A percentile compares a stretch with the other conserved stretches of the same genome.
These are phyloP conservation scores for Boletus insuetus DNA, from an alignment of 768 basidiomycete genomes.

Conservation along the genomic window DNA sequence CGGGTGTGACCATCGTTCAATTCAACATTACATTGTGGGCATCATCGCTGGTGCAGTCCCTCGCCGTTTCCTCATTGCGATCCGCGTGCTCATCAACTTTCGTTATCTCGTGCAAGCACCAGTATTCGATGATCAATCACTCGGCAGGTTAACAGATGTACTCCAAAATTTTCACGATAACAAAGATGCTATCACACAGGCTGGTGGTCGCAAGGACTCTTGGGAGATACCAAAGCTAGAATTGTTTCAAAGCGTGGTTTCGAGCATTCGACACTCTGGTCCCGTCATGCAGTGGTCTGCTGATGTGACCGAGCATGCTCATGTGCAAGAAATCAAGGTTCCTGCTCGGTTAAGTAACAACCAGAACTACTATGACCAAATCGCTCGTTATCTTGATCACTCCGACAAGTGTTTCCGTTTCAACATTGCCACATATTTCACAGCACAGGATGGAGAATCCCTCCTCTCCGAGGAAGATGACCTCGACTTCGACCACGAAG, in stretches of 20 bases:
- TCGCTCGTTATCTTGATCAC: not conserved
- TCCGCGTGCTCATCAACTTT: not conserved
- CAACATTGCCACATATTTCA: not conserved
- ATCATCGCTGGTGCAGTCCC: not conserved
- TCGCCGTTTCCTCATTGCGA: not conserved
- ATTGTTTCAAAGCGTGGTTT: not conserved
- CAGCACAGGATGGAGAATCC: not conserved
- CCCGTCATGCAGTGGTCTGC: not conserved
- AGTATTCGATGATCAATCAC: not conserved
- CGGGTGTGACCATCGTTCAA: too few species aligned
- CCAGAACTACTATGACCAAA: too few species aligned
- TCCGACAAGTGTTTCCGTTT: conserved; percentile 1
- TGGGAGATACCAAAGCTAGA: not conserved
- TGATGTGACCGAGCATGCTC: not conserved
- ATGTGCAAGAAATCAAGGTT: not conserved
- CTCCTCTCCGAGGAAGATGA: not conserved
- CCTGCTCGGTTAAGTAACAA: not conserved
- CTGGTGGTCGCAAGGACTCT: too few species aligned
- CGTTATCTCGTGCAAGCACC: not conserved
- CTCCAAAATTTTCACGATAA: not conserved
- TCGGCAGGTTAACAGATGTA: not conserved
- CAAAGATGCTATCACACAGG: not conserved
- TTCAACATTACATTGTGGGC: not conserved
- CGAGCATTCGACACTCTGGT: not conserved
- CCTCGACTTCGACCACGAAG: not conserved